These are phyloP conservation scores for Phytopythium vexans DNA, from an alignment of 352 stramenopile genomes.

Conservation along the genomic window DNA sequence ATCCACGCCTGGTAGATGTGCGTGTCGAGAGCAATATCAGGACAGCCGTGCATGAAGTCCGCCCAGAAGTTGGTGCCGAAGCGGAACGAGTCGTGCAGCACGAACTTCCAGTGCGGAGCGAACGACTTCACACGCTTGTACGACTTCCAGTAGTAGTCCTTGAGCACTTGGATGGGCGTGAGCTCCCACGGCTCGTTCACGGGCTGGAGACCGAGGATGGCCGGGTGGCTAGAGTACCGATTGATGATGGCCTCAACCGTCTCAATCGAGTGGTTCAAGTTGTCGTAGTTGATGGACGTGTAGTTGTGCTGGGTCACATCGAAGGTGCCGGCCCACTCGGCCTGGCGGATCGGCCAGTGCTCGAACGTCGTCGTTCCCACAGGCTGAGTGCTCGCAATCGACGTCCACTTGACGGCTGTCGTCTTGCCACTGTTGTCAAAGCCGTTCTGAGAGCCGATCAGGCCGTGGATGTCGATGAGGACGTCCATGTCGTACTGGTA, in stretches of 20 bases:
- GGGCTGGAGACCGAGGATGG: conserved; percentile 90
- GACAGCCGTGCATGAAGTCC: conserved; percentile 80
- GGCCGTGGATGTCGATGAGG: conserved; percentile 92
- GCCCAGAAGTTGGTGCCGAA: conserved; percentile 77
- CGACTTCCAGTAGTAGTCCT: conserved; percentile 96
- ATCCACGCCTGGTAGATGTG: conserved; percentile 95
- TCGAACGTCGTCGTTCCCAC: conserved; percentile 87
- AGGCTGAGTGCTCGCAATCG: conserved; percentile 63
- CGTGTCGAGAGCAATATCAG: conserved; percentile 93
- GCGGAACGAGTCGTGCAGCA: conserved; percentile 95
- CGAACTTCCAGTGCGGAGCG: conserved; percentile 94
- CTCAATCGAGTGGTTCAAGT: conserved; percentile 90
- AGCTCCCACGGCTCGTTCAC: conserved; percentile 96
- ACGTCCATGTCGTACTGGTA: conserved; percentile 86
- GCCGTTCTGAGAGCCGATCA: conserved; percentile 93
- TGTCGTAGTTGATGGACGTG: conserved; percentile 89
- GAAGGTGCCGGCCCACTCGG: conserved; percentile 91
- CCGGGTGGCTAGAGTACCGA: conserved; percentile 83
- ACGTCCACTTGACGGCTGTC: conserved; percentile 89
- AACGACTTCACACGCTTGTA: conserved; percentile 93
- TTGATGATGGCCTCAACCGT: conserved; percentile 90
- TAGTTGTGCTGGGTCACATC: conserved; percentile 84
- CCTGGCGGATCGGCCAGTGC: conserved; percentile 89
- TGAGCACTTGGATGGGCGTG: conserved; percentile 89
- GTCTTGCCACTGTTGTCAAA: conserved; percentile 94